These are phyloP conservation scores for Afroboletus lepidellus DNA, from an alignment of 1,284 basidiomycete species.

Conservation along the genomic window DNA sequence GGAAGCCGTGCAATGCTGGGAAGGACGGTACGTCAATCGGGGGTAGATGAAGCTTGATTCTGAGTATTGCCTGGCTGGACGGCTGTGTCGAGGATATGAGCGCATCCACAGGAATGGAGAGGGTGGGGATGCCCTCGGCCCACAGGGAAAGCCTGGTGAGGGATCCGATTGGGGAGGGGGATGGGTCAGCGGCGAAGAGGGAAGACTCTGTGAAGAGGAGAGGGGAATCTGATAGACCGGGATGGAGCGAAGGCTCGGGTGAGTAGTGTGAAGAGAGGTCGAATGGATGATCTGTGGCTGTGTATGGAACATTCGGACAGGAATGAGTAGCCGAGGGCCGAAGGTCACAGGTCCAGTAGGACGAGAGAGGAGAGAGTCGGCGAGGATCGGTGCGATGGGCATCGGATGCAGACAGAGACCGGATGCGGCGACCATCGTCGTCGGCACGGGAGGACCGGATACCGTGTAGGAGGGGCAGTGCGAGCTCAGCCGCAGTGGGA, in stretches of 20 bases:
- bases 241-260: conserved; percentile 32
- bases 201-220: conserved; percentile 33
- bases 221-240: conserved; percentile 32
- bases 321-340: conserved; percentile 31
- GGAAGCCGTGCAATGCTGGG: conserved; percentile 59
- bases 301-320: conserved; percentile 29
- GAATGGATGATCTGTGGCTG: conserved; percentile 23
- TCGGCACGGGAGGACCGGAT: conserved; percentile 25
- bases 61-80: conserved; percentile 38
- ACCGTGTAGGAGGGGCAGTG: conserved; percentile 24
- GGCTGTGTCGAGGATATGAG: conserved; percentile 33
- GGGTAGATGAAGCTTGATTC: conserved; percentile 51
- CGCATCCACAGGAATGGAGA: conserved; percentile 42
- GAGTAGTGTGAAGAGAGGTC: conserved; percentile 25
- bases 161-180: conserved; percentile 19
- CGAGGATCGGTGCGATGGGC: conserved; percentile 28
- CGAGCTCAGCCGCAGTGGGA: conserved; percentile 29
- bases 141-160: conserved; percentile 43
- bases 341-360: conserved; percentile 31
- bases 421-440: conserved; percentile 31
- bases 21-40: conserved; percentile 48
- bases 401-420: conserved; percentile 34
- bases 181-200: conserved; percentile 30
- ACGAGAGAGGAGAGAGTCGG: conserved; percentile 34
- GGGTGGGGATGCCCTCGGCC: conserved; percentile 66